phyloP scores from a whole-genome alignment of 2,329 filamentous ascomycete genomes.

The Cercospora berteroae region DNA sequence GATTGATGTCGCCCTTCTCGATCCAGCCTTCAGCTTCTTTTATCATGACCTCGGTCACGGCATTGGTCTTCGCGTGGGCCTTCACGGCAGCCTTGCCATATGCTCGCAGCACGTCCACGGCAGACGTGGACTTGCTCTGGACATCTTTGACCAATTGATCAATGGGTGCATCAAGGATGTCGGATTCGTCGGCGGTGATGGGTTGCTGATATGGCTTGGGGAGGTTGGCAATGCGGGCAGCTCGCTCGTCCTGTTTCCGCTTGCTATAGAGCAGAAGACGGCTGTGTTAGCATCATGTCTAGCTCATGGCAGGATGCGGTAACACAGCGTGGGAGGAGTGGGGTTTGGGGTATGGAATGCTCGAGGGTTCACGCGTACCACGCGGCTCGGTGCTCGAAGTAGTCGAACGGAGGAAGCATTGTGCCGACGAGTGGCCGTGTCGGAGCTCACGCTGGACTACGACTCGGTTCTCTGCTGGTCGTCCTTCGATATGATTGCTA shows the following conservation, averaged over 20 bases:
- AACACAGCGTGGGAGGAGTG: constrained; percentile 21
- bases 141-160: constrained; percentile 75
- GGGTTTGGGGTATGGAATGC: constrained; percentile 7
- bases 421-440: constrained; percentile 11
- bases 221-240: constrained; percentile 66
- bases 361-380: constrained; percentile 55
- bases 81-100: constrained; percentile 84
- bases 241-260: constrained; percentile 75
- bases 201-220: constrained; percentile 63
- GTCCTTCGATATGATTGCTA: neutral
- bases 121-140: constrained; percentile 63
- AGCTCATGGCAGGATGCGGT: neutral
- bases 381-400: constrained; percentile 68
- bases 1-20: constrained; percentile 59
- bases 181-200: constrained; percentile 63
- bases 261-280: constrained; percentile 51
- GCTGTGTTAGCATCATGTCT: neutral
- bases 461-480: neutral
- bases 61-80: constrained; percentile 85
- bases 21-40: constrained; percentile 73
- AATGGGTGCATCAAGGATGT: constrained; percentile 71
- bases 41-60: constrained; percentile 82
- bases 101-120: constrained; percentile 72
- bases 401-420: constrained; percentile 55
- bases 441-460: neutral